Evolutionary conservation across 768 basidiomycete genomes (phyloP).

Genomic region (Panus rudis): DNA sequence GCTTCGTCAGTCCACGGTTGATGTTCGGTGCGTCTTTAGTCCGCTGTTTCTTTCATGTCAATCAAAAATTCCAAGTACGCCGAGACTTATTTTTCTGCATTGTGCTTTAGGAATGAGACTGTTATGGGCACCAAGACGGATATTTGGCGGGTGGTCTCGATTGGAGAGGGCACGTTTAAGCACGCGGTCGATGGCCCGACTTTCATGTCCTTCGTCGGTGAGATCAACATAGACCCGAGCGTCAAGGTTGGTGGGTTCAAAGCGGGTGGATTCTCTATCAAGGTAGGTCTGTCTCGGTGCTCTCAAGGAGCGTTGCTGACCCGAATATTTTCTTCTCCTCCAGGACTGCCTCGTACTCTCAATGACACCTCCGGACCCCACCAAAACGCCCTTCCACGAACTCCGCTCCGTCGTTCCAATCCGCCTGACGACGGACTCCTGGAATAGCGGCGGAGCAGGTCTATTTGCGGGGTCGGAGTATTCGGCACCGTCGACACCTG

Average conservation of each 20-base stretch:
- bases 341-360: constrained; percentile 65
- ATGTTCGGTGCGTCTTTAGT: constrained; percentile 36
- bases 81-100: not conserved
- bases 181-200: constrained; percentile 58
- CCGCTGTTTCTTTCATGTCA: not conserved
- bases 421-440: constrained; percentile 57
- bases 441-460: constrained; percentile 32
- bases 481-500: constrained; percentile 10
- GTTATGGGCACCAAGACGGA: constrained; percentile 53
- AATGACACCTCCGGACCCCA: constrained; percentile 48
- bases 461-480: constrained; percentile 12
- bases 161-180: constrained; percentile 58
- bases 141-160: constrained; percentile 60
- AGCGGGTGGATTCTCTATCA: constrained; percentile 56
- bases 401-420: constrained; percentile 58
- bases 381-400: constrained; percentile 49
- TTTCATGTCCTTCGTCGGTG: constrained; percentile 56
- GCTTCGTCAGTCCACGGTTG: constrained; percentile 61
- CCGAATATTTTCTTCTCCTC: too few relatives aligned
- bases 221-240: constrained; percentile 43
- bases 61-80: not conserved
- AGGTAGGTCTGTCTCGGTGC: constrained; percentile 32
- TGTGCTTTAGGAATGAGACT: constrained; percentile 34
- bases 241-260: constrained; percentile 57
- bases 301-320: too few relatives aligned